These are phyloP conservation scores for Eremochloa ophiuroides DNA, from an alignment of 176 grass and related monocot genomes.

Conservation along the genomic window DNA sequence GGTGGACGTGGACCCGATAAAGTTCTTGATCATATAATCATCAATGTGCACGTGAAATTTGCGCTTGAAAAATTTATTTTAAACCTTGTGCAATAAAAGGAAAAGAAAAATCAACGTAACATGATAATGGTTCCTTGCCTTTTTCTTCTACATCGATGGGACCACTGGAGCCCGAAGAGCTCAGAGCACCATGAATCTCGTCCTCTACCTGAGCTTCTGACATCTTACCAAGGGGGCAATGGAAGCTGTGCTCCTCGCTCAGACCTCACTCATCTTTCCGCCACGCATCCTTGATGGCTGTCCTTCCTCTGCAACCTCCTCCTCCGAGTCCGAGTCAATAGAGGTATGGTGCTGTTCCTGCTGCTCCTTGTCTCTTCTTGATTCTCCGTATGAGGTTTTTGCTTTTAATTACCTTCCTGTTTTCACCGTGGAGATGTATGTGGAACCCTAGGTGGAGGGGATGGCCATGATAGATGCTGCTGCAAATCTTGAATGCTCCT, in stretches of 20 bases:
- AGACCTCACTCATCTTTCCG: too few species aligned
- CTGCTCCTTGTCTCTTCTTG: background rate
- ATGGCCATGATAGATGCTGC: constrained; percentile 7
- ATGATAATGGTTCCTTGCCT: background rate
- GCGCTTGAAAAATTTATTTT: background rate
- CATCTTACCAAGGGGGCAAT: background rate
- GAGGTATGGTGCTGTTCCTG: constrained; percentile 21
- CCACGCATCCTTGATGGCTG: too few species aligned
- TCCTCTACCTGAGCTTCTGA: background rate
- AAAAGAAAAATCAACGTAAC: background rate
- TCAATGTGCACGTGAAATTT: background rate
- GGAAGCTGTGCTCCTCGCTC: background rate
- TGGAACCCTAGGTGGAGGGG: background rate
- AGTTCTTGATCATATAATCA: too few species aligned
- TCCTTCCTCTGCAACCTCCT: background rate
- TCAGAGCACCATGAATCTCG: background rate
- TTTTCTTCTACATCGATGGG: background rate
- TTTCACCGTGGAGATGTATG: background rate
- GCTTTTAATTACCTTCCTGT: constrained; percentile 5
- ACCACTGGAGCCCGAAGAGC: background rate
- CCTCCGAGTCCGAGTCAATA: background rate
- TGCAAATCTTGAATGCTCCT: constrained; percentile 26
- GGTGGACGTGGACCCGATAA: too few species aligned
- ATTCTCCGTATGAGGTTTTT: too few species aligned
- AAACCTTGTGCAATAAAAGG: background rate